Evolutionary conservation across 176 grass and related monocot species (phyloP).

Genomic region (Juncus inflexus): DNA sequence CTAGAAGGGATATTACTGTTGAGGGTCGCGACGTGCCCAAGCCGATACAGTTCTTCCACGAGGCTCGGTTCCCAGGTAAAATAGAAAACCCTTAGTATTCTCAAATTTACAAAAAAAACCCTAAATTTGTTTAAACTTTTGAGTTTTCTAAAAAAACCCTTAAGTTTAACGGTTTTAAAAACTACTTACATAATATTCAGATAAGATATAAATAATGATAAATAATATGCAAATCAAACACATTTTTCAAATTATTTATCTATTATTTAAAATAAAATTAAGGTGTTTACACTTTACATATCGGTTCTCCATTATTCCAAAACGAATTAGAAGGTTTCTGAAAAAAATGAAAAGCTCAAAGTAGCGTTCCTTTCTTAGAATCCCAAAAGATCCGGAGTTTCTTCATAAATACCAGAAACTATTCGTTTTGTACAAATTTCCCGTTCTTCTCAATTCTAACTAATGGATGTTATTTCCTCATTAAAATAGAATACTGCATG

Average conservation of each 20-base stretch:
- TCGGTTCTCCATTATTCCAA: too few relatives aligned
- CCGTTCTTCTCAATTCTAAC: neutral
- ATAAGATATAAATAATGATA: too few relatives aligned
- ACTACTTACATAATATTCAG: too few relatives aligned
- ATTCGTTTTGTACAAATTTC: neutral
- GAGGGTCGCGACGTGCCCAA: slow-evolving; percentile 82
- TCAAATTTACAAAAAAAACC: neutral
- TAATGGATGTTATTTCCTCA: neutral
- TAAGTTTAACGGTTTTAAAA: neutral
- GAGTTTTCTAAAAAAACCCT: neutral
- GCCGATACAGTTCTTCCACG: slow-evolving; percentile 78
- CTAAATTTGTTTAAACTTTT: neutral
- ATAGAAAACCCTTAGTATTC: neutral
- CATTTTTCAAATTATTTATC: too few relatives aligned
- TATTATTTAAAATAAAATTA: too few relatives aligned
- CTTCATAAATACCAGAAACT: neutral
- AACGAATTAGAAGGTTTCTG: too few relatives aligned
- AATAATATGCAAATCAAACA: too few relatives aligned
- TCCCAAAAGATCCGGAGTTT: too few relatives aligned
- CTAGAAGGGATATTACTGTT: slow-evolving; percentile 52
- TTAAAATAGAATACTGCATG: slow-evolving; percentile 58
- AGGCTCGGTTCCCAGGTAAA: slow-evolving; percentile 81
- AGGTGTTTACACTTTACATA: too few relatives aligned
- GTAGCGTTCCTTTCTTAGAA: too few relatives aligned
- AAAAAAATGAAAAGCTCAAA: too few relatives aligned